These are phyloP conservation scores for Yamadazyma membranifaciens DNA, from an alignment of 1,139 yeast species.

Conservation along the genomic window DNA sequence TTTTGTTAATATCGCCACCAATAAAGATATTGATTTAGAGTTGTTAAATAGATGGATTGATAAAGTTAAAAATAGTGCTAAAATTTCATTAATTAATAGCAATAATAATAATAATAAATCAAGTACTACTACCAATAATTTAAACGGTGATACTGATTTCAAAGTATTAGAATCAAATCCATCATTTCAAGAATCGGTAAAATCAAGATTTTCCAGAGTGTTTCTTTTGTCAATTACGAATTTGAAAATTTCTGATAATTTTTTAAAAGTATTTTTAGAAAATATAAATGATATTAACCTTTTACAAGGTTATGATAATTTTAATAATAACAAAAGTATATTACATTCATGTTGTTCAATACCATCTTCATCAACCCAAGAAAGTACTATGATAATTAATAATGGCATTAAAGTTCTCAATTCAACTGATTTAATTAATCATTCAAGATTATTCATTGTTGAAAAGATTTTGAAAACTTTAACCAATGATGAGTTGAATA, in stretches of 20 bases:
- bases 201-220: slow-evolving; percentile 56
- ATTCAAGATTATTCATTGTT: slow-evolving; percentile 40
- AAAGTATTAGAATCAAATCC: slow-evolving; percentile 6
- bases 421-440: slow-evolving; percentile 41
- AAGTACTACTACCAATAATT: too few species aligned
- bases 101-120: not conserved
- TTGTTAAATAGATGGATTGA: slow-evolving; percentile 50
- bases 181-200: slow-evolving; percentile 14
- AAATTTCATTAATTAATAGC: slow-evolving; percentile 6
- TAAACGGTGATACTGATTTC: not conserved
- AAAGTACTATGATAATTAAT: slow-evolving; percentile 33
- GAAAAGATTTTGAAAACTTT: slow-evolving; percentile 30
- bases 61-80: slow-evolving; percentile 36
- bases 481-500: slow-evolving; percentile 18
- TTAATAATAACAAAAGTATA: slow-evolving; percentile 40
- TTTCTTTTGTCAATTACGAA: slow-evolving; percentile 63
- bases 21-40: slow-evolving; percentile 44
- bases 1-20: slow-evolving; percentile 59
- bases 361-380: slow-evolving; percentile 32
- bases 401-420: slow-evolving; percentile 46
- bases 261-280: slow-evolving; percentile 44
- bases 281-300: slow-evolving; percentile 44
- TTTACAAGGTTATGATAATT: slow-evolving; percentile 36
- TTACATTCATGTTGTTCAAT: slow-evolving; percentile 49
- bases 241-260: slow-evolving; percentile 47